phyloP scores from a whole-genome alignment of 2,329 filamentous ascomycete genomes.

The Colletotrichum sp. region DNA sequence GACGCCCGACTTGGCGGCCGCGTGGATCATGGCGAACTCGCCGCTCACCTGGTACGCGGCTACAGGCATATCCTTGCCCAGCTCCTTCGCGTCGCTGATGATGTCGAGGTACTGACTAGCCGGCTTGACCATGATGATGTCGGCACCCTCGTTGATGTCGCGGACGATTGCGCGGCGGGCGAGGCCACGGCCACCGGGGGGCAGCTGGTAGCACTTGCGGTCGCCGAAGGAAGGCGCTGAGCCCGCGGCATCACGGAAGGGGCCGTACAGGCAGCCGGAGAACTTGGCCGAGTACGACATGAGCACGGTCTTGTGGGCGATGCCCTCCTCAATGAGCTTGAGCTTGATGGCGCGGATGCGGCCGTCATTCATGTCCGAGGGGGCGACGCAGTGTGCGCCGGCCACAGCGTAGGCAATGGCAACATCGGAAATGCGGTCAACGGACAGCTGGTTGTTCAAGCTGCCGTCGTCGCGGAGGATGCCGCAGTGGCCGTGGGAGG shows the following conservation, averaged over 20 bases:
- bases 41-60: conserved; percentile 97
- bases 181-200: conserved; percentile 88
- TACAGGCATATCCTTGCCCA: conserved; percentile 88
- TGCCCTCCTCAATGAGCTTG: conserved; percentile 93
- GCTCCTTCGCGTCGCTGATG: conserved; percentile 94
- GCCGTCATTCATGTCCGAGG: conserved; percentile 98
- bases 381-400: conserved; percentile 94
- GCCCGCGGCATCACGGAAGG: conserved; percentile 95
- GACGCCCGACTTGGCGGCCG: conserved; percentile 92
- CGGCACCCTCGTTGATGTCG: conserved; percentile 92
- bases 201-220: conserved; percentile 95
- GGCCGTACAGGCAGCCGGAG: conserved; percentile 93
- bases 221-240: conserved; percentile 92
- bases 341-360: conserved; percentile 97
- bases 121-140: conserved; percentile 99
- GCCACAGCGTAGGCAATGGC: conserved; percentile 96
- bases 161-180: conserved; percentile 88
- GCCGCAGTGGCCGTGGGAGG: conserved; percentile 95
- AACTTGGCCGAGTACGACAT: conserved; percentile 99
- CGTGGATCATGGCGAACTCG: conserved; percentile 98
- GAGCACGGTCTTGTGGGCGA: conserved; percentile 87
- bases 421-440: conserved; percentile 96
- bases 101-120: conserved; percentile 96
- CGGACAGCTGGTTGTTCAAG: conserved; percentile 90
- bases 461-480: conserved; percentile 92